These are phyloP conservation scores for Naganishia sp. DNA, from an alignment of 1,284 basidiomycete species.

Conservation along the genomic window DNA sequence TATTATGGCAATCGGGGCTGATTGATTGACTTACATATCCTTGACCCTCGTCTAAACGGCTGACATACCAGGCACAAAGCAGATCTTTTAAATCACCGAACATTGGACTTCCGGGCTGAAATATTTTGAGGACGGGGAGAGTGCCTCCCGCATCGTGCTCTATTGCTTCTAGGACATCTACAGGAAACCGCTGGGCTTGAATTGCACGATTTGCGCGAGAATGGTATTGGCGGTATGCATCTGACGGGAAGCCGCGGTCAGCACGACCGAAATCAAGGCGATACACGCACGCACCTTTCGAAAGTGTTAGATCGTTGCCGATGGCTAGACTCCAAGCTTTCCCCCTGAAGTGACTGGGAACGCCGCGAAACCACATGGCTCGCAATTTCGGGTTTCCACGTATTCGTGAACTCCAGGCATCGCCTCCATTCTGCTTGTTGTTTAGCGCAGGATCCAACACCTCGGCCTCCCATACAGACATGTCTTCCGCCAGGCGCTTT, in stretches of 20 bases:
- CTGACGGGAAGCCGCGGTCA: slow-evolving; percentile 53
- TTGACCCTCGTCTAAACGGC: slow-evolving; percentile 81
- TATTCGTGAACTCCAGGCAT: slow-evolving; percentile 28
- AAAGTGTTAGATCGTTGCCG: slow-evolving; percentile 83
- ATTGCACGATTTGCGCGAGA: slow-evolving; percentile 73
- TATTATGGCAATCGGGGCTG: too few relatives aligned
- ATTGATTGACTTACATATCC: slow-evolving; percentile 62
- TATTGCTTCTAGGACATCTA: slow-evolving; percentile 67
- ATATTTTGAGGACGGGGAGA: slow-evolving; percentile 84
- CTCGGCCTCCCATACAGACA: slow-evolving; percentile 48
- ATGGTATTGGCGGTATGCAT: slow-evolving; percentile 72
- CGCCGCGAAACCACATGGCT: slow-evolving; percentile 87
- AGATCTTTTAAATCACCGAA: slow-evolving; percentile 84
- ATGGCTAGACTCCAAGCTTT: slow-evolving; percentile 83
- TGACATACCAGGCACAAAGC: slow-evolving; percentile 86
- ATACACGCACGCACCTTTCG: slow-evolving; percentile 65
- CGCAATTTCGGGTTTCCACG: slow-evolving; percentile 59
- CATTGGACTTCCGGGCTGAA: slow-evolving; percentile 76
- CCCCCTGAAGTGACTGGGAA: slow-evolving; percentile 81
- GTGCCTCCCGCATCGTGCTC: slow-evolving; percentile 79
- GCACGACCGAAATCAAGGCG: slow-evolving; percentile 1
- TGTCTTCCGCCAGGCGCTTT: slow-evolving; percentile 40
- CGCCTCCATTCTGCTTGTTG: slow-evolving; percentile 35
- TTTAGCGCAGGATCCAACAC: slow-evolving; percentile 38
- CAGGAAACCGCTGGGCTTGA: slow-evolving; percentile 70